phyloP scores from a whole-genome alignment of 192 early-diverging fungal genomes.

The Gryganskiella cystojenkinii region DNA sequence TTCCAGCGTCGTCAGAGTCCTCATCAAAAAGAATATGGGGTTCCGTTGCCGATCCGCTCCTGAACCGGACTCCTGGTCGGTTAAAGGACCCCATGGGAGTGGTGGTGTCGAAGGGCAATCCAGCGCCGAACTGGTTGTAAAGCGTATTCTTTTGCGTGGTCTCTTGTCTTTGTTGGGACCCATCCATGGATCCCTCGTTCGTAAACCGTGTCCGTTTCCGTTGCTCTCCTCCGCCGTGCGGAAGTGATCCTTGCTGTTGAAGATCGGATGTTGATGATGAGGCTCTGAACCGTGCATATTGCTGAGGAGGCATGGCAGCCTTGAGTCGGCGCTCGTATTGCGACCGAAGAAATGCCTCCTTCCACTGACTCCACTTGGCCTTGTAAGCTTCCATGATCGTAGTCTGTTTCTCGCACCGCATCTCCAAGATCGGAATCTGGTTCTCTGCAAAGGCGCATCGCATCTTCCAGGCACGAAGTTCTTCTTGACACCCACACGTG shows the following conservation, averaged over 20 bases:
- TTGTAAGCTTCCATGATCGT: conserved; percentile 17
- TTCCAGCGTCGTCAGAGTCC: neutral
- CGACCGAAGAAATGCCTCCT: neutral
- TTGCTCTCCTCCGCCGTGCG: neutral
- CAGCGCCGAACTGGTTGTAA: conserved; percentile 17
- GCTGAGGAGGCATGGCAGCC: conserved; percentile 18
- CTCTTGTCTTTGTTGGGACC: conserved; percentile 9
- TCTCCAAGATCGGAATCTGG: conserved; percentile 6
- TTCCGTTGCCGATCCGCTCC: conserved; percentile 4
- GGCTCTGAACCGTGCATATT: neutral
- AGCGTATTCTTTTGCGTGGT: conserved; percentile 19
- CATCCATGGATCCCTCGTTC: conserved; percentile 10
- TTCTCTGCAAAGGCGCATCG: conserved; percentile 31
- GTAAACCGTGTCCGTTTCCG: conserved; percentile 1
- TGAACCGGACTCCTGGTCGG: neutral
- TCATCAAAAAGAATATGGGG: conserved; percentile 37
- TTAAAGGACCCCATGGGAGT: neutral
- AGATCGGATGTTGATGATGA: neutral
- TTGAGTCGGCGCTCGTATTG: conserved; percentile 33
- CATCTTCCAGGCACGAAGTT: conserved; percentile 16
- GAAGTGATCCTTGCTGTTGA: neutral
- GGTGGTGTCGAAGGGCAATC: neutral
- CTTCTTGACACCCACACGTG: conserved; percentile 32
- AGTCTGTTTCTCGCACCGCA: conserved; percentile 11
- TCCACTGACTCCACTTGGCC: conserved; percentile 32